These are phyloP conservation scores for Fennellomyces sp. DNA, from an alignment of 371 early-diverging fungal genomes.

Conservation along the genomic window DNA sequence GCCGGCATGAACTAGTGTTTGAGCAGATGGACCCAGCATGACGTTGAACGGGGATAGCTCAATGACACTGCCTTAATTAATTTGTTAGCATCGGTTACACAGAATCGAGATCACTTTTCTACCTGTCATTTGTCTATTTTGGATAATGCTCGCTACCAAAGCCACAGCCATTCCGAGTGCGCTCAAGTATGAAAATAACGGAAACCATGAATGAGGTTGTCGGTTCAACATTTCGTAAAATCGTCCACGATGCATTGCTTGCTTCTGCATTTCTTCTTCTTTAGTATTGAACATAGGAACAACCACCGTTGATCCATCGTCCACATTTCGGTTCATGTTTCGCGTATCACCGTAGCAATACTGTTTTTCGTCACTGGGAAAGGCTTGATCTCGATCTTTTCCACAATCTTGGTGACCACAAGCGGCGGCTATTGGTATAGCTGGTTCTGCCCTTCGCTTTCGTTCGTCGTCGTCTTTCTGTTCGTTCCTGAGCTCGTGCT, in stretches of 20 bases:
- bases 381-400: no score
- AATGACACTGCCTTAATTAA: conserved; percentile 19
- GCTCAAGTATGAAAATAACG: conserved; percentile 13
- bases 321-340: no score
- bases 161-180: conserved; percentile 5
- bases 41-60: conserved; percentile 53
- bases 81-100: background rate
- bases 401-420: no score
- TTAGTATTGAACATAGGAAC: background rate
- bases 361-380: no score
- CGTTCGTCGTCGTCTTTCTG: no score
- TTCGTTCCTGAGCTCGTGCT: no score
- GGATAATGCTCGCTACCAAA: conserved; percentile 1
- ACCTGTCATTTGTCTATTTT: conserved; percentile 6
- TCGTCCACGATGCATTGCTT: background rate
- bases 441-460: no score
- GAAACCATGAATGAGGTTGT: conserved; percentile 8
- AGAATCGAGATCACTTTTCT: background rate
- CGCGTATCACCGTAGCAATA: background rate
- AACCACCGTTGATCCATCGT: background rate
- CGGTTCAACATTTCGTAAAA: background rate
- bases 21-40: conserved; percentile 57
- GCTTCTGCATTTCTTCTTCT: background rate
- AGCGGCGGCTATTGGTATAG: no score
- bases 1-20: conserved; percentile 50